Conservation (phyloP, 306 rosid species). For the Carpinus viminea region DNA sequence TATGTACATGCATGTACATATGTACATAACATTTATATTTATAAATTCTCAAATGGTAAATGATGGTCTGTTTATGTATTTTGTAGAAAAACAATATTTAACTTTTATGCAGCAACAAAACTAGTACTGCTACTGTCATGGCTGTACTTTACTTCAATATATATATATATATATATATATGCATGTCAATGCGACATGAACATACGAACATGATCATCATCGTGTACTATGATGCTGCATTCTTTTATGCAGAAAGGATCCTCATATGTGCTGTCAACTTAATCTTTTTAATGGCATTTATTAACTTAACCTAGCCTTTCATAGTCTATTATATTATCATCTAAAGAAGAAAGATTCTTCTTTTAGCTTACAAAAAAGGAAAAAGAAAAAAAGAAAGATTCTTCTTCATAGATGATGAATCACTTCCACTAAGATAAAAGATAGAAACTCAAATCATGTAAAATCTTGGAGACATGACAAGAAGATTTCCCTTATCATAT, state of each 20-base stretch:
- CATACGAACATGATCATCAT: neutral
- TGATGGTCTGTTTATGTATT: neutral
- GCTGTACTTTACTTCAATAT: neutral
- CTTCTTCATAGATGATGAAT: too few relatives aligned
- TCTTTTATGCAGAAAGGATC: neutral
- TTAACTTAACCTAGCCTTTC: neutral
- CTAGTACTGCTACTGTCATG: neutral
- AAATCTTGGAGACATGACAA: neutral
- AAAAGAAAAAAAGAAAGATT: too few relatives aligned
- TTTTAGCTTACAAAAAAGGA: neutral
- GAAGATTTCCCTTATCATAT: neutral
- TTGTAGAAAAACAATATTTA: neutral
- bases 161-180: neutral
- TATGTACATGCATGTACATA: too few relatives aligned
- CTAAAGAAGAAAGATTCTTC: neutral
- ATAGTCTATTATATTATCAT: neutral
- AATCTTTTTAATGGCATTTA: neutral
- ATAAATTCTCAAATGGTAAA: too few relatives aligned
- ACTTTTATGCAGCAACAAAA: neutral
- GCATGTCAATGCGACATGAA: neutral
- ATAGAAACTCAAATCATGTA: neutral
- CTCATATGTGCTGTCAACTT: neutral
- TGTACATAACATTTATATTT: too few relatives aligned
- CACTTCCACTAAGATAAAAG: neutral
- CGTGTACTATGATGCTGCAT: slow-evolving; percentile 1